Evolutionary conservation across 1,139 yeast species (phyloP).

Genomic region (Citeromyces siamensis): DNA sequence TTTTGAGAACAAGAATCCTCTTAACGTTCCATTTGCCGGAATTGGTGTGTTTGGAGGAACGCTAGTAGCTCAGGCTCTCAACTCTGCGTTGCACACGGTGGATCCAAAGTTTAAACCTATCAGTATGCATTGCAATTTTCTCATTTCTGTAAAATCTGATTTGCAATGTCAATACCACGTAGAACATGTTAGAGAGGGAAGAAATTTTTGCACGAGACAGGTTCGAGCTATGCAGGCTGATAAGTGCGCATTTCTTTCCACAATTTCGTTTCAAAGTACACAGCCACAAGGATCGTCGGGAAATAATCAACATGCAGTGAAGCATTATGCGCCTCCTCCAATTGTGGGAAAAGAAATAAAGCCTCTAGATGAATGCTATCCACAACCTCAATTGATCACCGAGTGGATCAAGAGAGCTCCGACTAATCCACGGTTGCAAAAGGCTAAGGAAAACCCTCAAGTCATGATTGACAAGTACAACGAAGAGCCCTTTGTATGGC

Average conservation of each 20-base stretch:
- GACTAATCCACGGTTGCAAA: constrained; percentile 6
- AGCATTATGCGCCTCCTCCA: constrained; percentile 17
- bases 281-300: constrained; percentile 19
- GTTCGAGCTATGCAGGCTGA: constrained; percentile 44
- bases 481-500: constrained; percentile 27
- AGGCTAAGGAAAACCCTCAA: background rate
- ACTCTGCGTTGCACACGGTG: constrained; percentile 37
- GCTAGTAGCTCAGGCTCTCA: constrained; percentile 56
- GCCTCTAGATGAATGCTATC: constrained; percentile 19
- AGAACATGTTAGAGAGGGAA: constrained; percentile 43
- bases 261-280: constrained; percentile 32
- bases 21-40: constrained; percentile 38
- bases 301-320: constrained; percentile 14
- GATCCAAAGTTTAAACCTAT: constrained; percentile 29
- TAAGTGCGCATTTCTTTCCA: constrained; percentile 35
- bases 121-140: constrained; percentile 38
- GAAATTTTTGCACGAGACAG: constrained; percentile 46
- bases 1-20: constrained; percentile 18
- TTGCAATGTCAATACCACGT: constrained; percentile 47
- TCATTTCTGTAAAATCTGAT: constrained; percentile 34
- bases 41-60: constrained; percentile 77
- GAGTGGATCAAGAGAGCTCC: constrained; percentile 14
- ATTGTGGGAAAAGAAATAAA: constrained; percentile 15
- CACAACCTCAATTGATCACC: constrained; percentile 17
- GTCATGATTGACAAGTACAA: constrained; percentile 15